These are phyloP conservation scores for Exophiala sp. DNA, from an alignment of 2,329 filamentous ascomycete genomes.

Conservation along the genomic window DNA sequence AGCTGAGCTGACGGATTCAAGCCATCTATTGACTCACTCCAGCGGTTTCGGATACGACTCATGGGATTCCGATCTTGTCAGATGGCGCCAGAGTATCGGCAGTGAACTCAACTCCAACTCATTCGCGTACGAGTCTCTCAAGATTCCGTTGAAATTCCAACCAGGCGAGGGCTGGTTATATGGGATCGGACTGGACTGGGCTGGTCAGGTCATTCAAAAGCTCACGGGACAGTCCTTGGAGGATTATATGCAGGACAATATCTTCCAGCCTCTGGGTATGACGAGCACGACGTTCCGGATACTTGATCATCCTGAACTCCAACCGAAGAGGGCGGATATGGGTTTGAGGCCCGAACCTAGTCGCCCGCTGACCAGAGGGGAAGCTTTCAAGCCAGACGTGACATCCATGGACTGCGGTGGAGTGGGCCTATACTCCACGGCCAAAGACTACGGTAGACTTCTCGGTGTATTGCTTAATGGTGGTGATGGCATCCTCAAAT, in stretches of 20 bases:
- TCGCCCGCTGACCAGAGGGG: too few species aligned
- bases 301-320: constrained; percentile 33
- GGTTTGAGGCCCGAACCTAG: background rate
- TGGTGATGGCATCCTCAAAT: background rate
- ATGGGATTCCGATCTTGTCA: constrained; percentile 38
- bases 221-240: constrained; percentile 42
- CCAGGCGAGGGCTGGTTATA: constrained; percentile 62
- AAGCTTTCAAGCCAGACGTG: too few species aligned
- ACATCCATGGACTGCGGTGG: constrained; percentile 18
- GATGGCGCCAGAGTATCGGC: constrained; percentile 40
- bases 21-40: constrained; percentile 49
- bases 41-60: constrained; percentile 47
- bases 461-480: constrained; percentile 18
- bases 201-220: constrained; percentile 47
- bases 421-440: constrained; percentile 24
- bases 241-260: constrained; percentile 46
- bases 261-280: constrained; percentile 47
- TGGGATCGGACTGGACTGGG: constrained; percentile 53
- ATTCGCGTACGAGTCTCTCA: constrained; percentile 31
- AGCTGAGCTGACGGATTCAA: background rate
- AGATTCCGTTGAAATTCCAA: constrained; percentile 58
- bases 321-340: background rate
- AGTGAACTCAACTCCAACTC: constrained; percentile 34
- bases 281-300: constrained; percentile 54
- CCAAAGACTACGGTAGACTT: constrained; percentile 21